Percentiles rank a stretch among this genome's conserved stretches.
Evolutionary conservation across 2,329 filamentous ascomycete species (phyloP).

Genomic region (Colletotrichum cereale): DNA sequence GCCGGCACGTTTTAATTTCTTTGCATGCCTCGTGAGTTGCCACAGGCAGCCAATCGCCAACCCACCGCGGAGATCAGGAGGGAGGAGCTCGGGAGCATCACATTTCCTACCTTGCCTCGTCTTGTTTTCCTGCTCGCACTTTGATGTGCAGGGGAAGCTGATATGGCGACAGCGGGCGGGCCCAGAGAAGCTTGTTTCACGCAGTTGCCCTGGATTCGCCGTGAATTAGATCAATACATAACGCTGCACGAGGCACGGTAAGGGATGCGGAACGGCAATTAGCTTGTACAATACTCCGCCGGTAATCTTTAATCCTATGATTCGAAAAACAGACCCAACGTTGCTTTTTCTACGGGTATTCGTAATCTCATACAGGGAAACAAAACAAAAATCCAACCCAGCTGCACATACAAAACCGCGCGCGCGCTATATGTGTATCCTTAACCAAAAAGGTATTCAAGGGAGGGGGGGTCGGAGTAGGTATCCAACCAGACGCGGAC

Average conservation of each 20-base stretch:
- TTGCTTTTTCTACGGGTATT: conserved; percentile 38
- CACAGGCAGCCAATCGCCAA: not conserved
- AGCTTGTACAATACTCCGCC: too few relatives aligned
- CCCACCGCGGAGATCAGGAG: conserved; percentile 5
- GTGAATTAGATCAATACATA: not conserved
- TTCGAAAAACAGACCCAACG: conserved; percentile 5
- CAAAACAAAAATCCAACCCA: not conserved
- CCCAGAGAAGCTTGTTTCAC: not conserved
- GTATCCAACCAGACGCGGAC: conserved; percentile 16
- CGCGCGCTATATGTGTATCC: too few relatives aligned
- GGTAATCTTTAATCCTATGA: not conserved
- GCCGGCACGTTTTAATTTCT: conserved; percentile 33
- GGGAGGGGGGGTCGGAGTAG: not conserved
- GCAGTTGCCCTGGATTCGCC: not conserved
- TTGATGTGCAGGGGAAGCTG: not conserved
- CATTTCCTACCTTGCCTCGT: not conserved
- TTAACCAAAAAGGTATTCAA: not conserved
- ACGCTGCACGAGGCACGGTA: conserved; percentile 8
- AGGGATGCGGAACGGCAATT: not conserved
- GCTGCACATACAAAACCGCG: not conserved
- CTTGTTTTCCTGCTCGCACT: not conserved
- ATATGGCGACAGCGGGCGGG: not conserved
- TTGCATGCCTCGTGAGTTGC: conserved; percentile 31
- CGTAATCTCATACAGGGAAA: conserved; percentile 13
- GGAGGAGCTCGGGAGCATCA: not conserved